phyloP scores from a whole-genome alignment of 2,329 filamentous ascomycete genomes.

The Lizonia empirigonia region DNA sequence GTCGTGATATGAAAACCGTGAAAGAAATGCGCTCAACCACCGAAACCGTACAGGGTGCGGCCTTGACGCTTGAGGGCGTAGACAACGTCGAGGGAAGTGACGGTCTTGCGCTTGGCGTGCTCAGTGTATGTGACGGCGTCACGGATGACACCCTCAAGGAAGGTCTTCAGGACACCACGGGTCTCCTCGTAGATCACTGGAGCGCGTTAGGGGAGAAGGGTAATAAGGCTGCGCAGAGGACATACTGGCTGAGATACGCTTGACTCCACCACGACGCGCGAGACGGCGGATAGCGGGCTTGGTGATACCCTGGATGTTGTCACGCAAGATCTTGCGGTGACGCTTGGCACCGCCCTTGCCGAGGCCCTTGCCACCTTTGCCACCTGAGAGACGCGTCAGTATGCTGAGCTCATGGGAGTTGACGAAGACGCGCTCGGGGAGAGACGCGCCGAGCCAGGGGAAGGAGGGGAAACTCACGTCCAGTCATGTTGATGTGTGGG shows the following conservation, averaged over 20 bases:
- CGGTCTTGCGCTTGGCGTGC: slow-evolving; percentile 82
- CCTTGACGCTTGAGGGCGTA: slow-evolving; percentile 69
- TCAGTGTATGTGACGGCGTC: slow-evolving; percentile 80
- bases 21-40: slow-evolving; percentile 67
- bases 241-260: slow-evolving; percentile 59
- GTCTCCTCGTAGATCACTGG: slow-evolving; percentile 80
- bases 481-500: slow-evolving; percentile 56
- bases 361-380: slow-evolving; percentile 61
- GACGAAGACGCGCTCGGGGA: slow-evolving; percentile 28
- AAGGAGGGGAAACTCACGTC: slow-evolving; percentile 48
- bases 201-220: slow-evolving; percentile 32
- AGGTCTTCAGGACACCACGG: slow-evolving; percentile 77
- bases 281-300: slow-evolving; percentile 62
- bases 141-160: slow-evolving; percentile 77
- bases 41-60: slow-evolving; percentile 83
- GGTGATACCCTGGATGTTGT: slow-evolving; percentile 63
- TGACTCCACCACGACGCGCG: slow-evolving; percentile 60
- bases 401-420: slow-evolving; percentile 23
- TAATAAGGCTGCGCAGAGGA: slow-evolving; percentile 10
- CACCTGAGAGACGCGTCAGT: slow-evolving; percentile 51
- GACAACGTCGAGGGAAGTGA: slow-evolving; percentile 70
- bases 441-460: slow-evolving; percentile 15
- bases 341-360: slow-evolving; percentile 62
- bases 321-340: slow-evolving; percentile 61
- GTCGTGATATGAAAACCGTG: slow-evolving; percentile 46